phyloP scores from a whole-genome alignment of 345 rosid genomes.

The Eucalyptus virginea region DNA sequence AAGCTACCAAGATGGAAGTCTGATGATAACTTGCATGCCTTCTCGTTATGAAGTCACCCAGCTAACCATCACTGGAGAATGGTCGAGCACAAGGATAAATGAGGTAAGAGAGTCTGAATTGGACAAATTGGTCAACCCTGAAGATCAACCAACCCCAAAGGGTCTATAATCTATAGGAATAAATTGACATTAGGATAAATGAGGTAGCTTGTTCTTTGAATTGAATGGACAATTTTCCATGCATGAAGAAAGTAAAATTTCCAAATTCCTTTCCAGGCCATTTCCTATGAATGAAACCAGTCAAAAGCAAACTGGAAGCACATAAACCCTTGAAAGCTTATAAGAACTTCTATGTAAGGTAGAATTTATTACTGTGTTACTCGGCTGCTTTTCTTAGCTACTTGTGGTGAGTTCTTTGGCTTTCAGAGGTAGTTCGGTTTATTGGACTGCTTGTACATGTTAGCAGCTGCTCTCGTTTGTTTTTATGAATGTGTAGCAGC shows the following conservation, averaged over 20 bases:
- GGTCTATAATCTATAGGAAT: not conserved
- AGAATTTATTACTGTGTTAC: not conserved
- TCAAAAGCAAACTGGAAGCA: not conserved
- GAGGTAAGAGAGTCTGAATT: slow-evolving; percentile 36
- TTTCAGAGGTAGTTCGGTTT: not conserved
- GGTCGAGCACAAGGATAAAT: slow-evolving; percentile 65
- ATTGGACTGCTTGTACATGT: not conserved
- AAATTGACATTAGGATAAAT: not conserved
- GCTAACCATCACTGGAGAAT: slow-evolving; percentile 72
- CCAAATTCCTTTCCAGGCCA: not conserved
- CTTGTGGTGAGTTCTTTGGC: not conserved
- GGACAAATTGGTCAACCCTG: not conserved
- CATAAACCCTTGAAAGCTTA: not conserved
- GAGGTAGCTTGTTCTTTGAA: not conserved
- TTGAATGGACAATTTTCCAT: not conserved
- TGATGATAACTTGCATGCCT: slow-evolving; percentile 81
- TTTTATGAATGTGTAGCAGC: not conserved
- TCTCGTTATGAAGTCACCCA: slow-evolving; percentile 87
- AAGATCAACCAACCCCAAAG: not conserved
- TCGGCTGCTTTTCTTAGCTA: not conserved
- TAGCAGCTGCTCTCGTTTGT: not conserved
- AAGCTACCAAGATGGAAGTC: slow-evolving; percentile 80
- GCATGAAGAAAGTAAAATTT: not conserved
- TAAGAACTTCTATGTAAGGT: not conserved
- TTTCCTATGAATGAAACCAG: not conserved